Evolutionary conservation across 148 eudicot species (phyloP), one percentile per base, ranked within the genome.

Genomic region (Vaccinium myrtillus): DNA sequence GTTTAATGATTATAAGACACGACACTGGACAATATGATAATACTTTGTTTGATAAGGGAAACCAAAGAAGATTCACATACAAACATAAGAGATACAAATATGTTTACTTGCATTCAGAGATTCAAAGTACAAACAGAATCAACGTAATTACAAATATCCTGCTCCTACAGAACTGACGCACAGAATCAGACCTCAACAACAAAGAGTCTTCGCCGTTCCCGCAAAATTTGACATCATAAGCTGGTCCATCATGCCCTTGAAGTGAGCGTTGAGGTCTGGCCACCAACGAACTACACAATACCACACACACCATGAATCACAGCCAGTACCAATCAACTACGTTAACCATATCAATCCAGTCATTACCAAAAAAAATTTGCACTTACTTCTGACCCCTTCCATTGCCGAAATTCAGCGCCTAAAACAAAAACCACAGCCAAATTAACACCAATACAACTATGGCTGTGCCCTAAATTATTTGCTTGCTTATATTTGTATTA

Each of bases 211-310:
- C 92, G 18, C 86, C 94, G 3, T 84, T 77, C 8, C 89, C 93
- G 10, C 92, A 93, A 82, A 97, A 97, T 81, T 95, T 89, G 76
- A 97, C 96, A 94, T 97, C 99, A 84, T 97, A 97, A 83, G 98
- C 95, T 63, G 99, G 98, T 53, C 98, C 99, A 75, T 94, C 92
- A 77, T 97, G 99, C 76, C 94, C 99, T 88, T 87, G 93, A 83
- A 91, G 83, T 76, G 86, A 87, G 85, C 93, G 88, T 79, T 77
- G 87, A 36, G 99, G 96, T 87, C 93, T 90, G 50, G 95, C 96
- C 71, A 84, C 88, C 84, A 86, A 49, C 83, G 89, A 88, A 86
- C 91, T 86, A 81, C 75, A 83, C 55, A 76, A 69, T 73, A 80
- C 3, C 54, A 69, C 8, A 30, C 46, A 82, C 77, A 55, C 27